Evolutionary conservation across 805 yeast genomes (phyloP).

Genomic region (Nakazawaea peltata): DNA sequence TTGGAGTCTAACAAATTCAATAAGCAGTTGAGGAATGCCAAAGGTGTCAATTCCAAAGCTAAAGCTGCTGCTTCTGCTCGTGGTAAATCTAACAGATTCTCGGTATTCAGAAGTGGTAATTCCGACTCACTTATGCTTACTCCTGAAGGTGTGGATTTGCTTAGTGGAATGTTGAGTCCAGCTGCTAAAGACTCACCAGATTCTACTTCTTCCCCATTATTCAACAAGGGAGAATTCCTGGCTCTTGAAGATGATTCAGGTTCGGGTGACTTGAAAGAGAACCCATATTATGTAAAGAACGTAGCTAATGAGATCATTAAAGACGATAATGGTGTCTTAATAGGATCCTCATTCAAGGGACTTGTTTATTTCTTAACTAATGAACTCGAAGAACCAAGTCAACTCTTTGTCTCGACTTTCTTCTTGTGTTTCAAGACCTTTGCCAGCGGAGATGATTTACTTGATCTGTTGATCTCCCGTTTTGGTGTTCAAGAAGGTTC

Average conservation of each 20-base stretch:
- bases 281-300: slow-evolving; percentile 8
- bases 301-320: slow-evolving; percentile 36
- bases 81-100: slow-evolving; percentile 34
- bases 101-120: slow-evolving; percentile 42
- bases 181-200: slow-evolving; percentile 13
- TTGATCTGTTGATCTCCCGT: slow-evolving; percentile 59
- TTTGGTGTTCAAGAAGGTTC: slow-evolving; percentile 41
- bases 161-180: slow-evolving; percentile 20
- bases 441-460: slow-evolving; percentile 55
- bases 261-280: slow-evolving; percentile 6
- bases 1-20: slow-evolving; percentile 28
- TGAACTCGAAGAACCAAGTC: slow-evolving; percentile 49
- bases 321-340: slow-evolving; percentile 40
- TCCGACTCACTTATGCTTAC: slow-evolving; percentile 40
- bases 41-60: slow-evolving; percentile 17
- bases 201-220: slow-evolving; percentile 14
- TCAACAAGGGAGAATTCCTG: slow-evolving; percentile 4
- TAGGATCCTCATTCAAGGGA: slow-evolving; percentile 69
- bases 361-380: slow-evolving; percentile 59
- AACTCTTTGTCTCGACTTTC: slow-evolving; percentile 64
- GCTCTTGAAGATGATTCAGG: background rate
- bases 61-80: slow-evolving; percentile 14
- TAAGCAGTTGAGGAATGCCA: slow-evolving; percentile 18
- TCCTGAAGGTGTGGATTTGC: slow-evolving; percentile 36
- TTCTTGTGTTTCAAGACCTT: slow-evolving; percentile 71